Conservation (phyloP, 2,329 filamentous ascomycete species). For the Xylaria sp. region DNA sequence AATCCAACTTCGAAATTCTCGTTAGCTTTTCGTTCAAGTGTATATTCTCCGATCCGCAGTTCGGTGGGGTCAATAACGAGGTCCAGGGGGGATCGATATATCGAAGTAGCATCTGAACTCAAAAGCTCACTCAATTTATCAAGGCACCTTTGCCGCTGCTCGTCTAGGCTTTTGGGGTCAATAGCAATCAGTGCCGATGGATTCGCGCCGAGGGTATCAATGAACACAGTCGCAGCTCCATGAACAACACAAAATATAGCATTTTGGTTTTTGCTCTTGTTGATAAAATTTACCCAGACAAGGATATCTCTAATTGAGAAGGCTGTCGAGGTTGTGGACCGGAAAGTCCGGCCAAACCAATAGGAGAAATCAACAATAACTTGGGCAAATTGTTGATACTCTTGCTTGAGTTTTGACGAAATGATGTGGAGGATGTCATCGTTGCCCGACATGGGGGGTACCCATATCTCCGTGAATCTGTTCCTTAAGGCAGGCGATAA, state of each 20-base stretch:
- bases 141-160: slow-evolving; percentile 79
- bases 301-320: slow-evolving; percentile 94
- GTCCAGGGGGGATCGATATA: slow-evolving; percentile 73
- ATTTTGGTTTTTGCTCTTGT: slow-evolving; percentile 66
- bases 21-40: slow-evolving; percentile 64
- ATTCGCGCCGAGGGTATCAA: slow-evolving; percentile 95
- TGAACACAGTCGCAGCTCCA: slow-evolving; percentile 93
- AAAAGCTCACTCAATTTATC: slow-evolving; percentile 76
- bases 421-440: slow-evolving; percentile 92
- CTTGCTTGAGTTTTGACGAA: slow-evolving; percentile 73
- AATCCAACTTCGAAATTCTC: slow-evolving; percentile 69
- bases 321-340: slow-evolving; percentile 76
- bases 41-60: slow-evolving; percentile 80
- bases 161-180: slow-evolving; percentile 73
- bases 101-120: slow-evolving; percentile 66
- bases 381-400: slow-evolving; percentile 67
- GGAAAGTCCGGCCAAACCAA: slow-evolving; percentile 90
- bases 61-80: slow-evolving; percentile 64
- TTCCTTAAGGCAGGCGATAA: slow-evolving; percentile 94
- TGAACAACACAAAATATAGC: slow-evolving; percentile 70
- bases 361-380: slow-evolving; percentile 87
- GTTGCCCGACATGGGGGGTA: slow-evolving; percentile 84
- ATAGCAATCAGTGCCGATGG: slow-evolving; percentile 87
- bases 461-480: slow-evolving; percentile 99
- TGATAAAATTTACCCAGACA: slow-evolving; percentile 94